These are phyloP conservation scores for Solanum tarapatanum DNA, from an alignment of 257 asterid species.

Conservation along the genomic window DNA sequence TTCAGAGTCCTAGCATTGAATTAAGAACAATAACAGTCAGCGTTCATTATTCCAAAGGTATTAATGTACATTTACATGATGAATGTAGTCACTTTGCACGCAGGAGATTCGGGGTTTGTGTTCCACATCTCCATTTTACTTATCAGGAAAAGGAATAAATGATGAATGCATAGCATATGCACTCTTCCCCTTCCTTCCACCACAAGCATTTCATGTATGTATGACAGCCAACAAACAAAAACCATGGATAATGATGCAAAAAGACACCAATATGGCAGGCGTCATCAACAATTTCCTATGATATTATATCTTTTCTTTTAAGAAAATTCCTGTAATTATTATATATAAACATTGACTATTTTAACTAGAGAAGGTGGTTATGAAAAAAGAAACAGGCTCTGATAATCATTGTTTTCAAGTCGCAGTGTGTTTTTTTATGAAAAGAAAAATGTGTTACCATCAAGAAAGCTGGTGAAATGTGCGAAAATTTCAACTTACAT, in stretches of 20 bases:
- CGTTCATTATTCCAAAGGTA: background rate
- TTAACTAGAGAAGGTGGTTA: background rate
- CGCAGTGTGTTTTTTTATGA: background rate
- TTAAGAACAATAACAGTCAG: background rate
- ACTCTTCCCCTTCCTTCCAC: background rate
- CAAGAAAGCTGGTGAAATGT: background rate
- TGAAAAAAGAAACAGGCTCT: background rate
- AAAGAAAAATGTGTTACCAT: background rate
- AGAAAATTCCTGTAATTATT: background rate
- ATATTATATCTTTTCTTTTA: background rate
- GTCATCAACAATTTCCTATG: background rate
- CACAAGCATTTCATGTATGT: background rate
- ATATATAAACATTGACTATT: background rate
- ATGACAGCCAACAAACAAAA: background rate
- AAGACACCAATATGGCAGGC: background rate
- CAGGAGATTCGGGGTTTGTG: background rate
- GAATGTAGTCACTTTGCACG: background rate
- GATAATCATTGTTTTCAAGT: background rate
- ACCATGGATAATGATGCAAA: background rate
- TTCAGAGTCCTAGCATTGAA: slow-evolving; percentile 25
- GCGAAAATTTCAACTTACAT: background rate
- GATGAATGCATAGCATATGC: background rate
- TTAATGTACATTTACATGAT: background rate
- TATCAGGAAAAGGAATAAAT: background rate
- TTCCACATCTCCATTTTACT: background rate